Conservation (phyloP, 257 asterid genomes). For the Perilla frutescens region DNA sequence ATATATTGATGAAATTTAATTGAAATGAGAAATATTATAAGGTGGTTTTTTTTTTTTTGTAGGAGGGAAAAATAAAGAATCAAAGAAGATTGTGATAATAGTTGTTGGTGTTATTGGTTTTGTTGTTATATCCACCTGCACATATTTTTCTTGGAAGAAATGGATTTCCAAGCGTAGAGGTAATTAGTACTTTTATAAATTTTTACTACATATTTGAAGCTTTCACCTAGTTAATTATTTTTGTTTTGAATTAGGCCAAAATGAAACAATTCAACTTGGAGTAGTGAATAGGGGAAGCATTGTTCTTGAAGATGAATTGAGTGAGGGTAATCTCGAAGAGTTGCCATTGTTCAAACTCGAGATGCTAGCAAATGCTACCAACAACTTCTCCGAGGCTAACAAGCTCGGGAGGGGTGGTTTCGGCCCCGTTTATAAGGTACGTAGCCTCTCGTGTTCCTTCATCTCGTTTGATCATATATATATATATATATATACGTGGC, state of each 20-base stretch:
- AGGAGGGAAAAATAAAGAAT: neutral
- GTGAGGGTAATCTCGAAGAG: neutral
- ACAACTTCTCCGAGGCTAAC: neutral
- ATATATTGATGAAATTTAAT: too few relatives aligned
- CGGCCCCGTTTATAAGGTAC: neutral
- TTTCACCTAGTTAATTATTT: too few relatives aligned
- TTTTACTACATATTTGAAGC: neutral
- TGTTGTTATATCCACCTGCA: neutral
- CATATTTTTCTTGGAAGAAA: neutral
- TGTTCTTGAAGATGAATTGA: neutral
- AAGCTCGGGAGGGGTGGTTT: neutral
- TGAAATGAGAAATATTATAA: too few relatives aligned
- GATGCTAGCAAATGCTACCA: neutral
- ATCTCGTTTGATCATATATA: neutral
- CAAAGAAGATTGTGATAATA: neutral
- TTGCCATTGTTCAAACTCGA: neutral
- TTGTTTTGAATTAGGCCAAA: neutral
- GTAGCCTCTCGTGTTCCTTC: neutral
- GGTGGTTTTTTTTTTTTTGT: too few relatives aligned
- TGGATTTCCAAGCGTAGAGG: neutral
- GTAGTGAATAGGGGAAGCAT: neutral
- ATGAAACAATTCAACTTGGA: neutral
- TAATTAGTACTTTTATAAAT: neutral
- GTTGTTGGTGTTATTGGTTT: neutral
- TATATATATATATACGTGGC: too few relatives aligned